Percentiles rank a stretch among this genome's conserved stretches.
Conservation (phyloP, 352 stramenopile species). For the Aphanomyces cochlioides region DNA sequence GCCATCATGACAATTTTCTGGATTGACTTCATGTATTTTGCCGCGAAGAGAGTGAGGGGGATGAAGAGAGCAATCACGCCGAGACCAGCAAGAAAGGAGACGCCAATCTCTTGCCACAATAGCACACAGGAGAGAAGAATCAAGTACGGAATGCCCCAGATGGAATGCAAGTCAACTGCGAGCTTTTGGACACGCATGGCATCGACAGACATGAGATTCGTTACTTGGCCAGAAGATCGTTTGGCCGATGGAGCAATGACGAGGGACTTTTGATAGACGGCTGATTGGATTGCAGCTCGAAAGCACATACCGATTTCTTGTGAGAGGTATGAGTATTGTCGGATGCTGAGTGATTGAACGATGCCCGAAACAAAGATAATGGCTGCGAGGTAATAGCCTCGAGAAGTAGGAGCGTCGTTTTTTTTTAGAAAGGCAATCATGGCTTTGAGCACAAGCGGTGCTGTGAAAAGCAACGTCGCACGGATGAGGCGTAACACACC, state of each 20-base stretch:
- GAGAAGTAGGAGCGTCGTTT: background rate
- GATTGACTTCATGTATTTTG: slow-evolving; percentile 43
- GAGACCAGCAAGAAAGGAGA: slow-evolving; percentile 28
- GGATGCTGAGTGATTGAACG: slow-evolving; percentile 19
- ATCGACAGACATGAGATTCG: slow-evolving; percentile 85
- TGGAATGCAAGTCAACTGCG: slow-evolving; percentile 67
- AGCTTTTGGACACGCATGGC: slow-evolving; percentile 73
- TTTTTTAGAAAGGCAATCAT: slow-evolving; percentile 21
- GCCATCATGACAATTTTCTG: slow-evolving; percentile 66
- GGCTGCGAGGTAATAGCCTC: slow-evolving; percentile 8
- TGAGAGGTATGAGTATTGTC: slow-evolving; percentile 21
- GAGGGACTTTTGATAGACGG: slow-evolving; percentile 18
- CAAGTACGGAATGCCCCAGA: slow-evolving; percentile 59
- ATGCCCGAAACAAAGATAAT: slow-evolving; percentile 23
- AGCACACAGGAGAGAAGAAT: slow-evolving; percentile 39
- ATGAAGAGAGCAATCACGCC: slow-evolving; percentile 27
- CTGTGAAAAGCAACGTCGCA: slow-evolving; percentile 74
- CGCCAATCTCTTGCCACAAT: slow-evolving; percentile 25
- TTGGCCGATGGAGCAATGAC: background rate
- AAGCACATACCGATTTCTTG: slow-evolving; percentile 24
- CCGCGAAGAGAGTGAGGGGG: slow-evolving; percentile 43
- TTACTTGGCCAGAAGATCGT: slow-evolving; percentile 55
- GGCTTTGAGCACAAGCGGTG: slow-evolving; percentile 37
- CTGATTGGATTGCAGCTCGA: slow-evolving; percentile 12
- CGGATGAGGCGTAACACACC: slow-evolving; percentile 78